Evolutionary conservation across 2,329 filamentous ascomycete species (phyloP), one percentile per base, ranked within the genome.

Genomic region (Fusarium zealandicum): DNA sequence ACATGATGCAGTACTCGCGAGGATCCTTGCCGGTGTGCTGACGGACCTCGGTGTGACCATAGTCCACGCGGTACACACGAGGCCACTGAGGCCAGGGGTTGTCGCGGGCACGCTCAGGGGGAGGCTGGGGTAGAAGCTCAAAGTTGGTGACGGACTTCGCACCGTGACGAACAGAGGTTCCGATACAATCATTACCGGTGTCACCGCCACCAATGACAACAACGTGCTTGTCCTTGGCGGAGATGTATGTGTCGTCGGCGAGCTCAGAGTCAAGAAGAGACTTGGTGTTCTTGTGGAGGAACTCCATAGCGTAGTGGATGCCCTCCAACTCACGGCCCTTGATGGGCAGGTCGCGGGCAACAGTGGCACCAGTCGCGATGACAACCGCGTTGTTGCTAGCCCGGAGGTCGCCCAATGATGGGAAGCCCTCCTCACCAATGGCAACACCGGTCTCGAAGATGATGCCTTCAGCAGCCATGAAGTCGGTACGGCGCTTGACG

Each of bases 71-170:
- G 83, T 96, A 97, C 73, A 97, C 93, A 69, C 93, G 90, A 52
- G 93, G 93, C 93, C 93, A 98, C 78, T 97, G 93, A 9, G 93
- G 93, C 93, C 93, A 98, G 59, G 93, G 93, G 82, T 98, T 98
- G 77, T 97, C 93, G 60, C 86, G 85, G 61, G 90, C 92, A 77
- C 93, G 92, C 82, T 96, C 89, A 55, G 90, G 85, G 7, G 93
- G 92, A 65, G 93, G 93, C 77, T 97, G 92, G 25, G 93, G 93
- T 59, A 98, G 83, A 51, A 98, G 82, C 80, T 98, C 93, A 67
- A 98, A 97, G 84, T 98, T 97, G 77, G 90, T 90, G 61, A 98
- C 91, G 1, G 91, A 96, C 78, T 96, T 96, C 72, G 93, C 93
- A 55, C 93, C 93, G 72, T 97, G 93, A 46, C 93, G 92, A 55